Evolutionary conservation across 495 filamentous ascomycete genomes (phyloP).

Genomic region (Aspergillus homomorphus): DNA sequence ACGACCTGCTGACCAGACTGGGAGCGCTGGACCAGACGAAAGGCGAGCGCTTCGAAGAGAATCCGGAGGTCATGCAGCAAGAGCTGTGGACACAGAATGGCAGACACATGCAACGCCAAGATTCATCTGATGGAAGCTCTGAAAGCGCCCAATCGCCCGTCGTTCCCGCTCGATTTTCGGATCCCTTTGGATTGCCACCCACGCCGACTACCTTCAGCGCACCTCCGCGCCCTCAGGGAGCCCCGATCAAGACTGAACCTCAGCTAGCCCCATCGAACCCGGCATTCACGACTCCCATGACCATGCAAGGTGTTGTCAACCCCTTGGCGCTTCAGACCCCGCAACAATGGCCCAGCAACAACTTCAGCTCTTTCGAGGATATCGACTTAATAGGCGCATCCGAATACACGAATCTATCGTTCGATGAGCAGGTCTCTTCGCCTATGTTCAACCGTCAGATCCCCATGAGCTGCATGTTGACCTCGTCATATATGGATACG

Average conservation of each 20-base stretch:
- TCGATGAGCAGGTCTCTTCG: conserved; percentile 37
- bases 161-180: conserved; percentile 34
- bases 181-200: conserved; percentile 36
- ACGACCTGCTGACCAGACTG: conserved; percentile 61
- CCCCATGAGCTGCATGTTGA: conserved; percentile 39
- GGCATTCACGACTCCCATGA: conserved; percentile 23
- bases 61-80: conserved; percentile 52
- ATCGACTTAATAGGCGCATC: conserved; percentile 39
- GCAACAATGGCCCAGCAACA: conserved; percentile 30
- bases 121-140: conserved; percentile 51
- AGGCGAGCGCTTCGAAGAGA: conserved; percentile 58
- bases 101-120: conserved; percentile 48
- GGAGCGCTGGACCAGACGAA: conserved; percentile 51
- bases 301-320: conserved; percentile 41
- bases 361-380: conserved; percentile 39
- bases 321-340: conserved; percentile 38
- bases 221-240: conserved; percentile 21
- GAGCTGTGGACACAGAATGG: conserved; percentile 50
- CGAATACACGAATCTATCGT: conserved; percentile 35
- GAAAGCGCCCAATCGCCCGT: conserved; percentile 50
- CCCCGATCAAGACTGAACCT: conserved; percentile 33
- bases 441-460: conserved; percentile 41
- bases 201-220: conserved; percentile 42
- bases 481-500: conserved; percentile 27
- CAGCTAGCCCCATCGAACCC: conserved; percentile 19